A percentile compares a stretch with the other conserved stretches of the same genome.
Conservation (phyloP, 768 basidiomycete genomes). For the Lactifluus volemus region DNA sequence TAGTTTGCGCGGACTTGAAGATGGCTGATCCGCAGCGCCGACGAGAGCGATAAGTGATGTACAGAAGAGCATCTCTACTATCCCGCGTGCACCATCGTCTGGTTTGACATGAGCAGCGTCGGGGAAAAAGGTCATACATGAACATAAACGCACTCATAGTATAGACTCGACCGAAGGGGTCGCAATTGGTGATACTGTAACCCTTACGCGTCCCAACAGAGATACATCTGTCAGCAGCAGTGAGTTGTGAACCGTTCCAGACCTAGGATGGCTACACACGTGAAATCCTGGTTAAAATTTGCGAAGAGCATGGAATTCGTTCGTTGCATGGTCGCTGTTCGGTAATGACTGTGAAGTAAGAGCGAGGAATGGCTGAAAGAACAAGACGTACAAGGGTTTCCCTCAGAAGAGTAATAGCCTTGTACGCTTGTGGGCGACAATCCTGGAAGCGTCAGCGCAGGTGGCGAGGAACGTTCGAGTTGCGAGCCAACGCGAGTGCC, state of each 20-base stretch:
- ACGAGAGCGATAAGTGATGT: conserved; percentile 96
- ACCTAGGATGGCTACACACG: conserved; percentile 39
- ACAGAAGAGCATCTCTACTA: conserved; percentile 99
- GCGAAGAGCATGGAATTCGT: conserved; percentile 62
- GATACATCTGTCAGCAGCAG: conserved; percentile 50
- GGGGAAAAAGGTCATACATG: background rate
- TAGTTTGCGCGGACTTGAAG: conserved; percentile 83
- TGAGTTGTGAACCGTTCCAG: conserved; percentile 1
- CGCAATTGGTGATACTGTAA: conserved; percentile 96
- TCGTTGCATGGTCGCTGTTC: conserved; percentile 14
- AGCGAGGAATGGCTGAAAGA: background rate
- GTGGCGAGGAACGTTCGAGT: background rate
- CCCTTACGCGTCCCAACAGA: conserved; percentile 93
- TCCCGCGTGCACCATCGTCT: conserved; percentile 93
- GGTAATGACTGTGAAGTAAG: background rate
- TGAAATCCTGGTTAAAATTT: conserved; percentile 98
- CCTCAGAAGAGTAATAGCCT: background rate
- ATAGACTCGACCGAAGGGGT: conserved; percentile 94
- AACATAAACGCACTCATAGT: conserved; percentile 69
- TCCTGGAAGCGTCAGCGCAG: background rate
- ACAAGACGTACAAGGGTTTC: background rate
- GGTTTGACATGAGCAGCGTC: background rate
- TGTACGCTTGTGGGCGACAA: background rate
- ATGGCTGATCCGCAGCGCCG: conserved; percentile 88
- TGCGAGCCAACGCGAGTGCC: background rate